Base-by-base conservation (phyloP, 805 yeast species). In the Pichia deserticola region DNA sequence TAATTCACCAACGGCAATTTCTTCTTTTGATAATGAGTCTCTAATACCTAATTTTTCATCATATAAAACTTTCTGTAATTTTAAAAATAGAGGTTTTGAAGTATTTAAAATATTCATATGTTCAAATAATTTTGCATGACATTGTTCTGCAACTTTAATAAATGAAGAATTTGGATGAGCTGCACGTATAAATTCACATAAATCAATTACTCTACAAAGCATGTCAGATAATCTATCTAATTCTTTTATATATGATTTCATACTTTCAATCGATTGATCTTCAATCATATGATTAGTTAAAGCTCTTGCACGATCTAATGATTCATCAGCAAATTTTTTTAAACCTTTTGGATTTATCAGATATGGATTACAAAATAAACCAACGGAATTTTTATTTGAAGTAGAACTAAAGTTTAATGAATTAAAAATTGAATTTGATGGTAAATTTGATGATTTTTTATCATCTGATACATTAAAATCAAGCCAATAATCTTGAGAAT, bases 31-130 rank as follows among this genome's bases (percentile, higher is more conserved):
- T n/a, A 92, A 67, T 30, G 67, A 54, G 3, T 59, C 50, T 9
- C 58, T 47, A 6, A 73, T 62, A 30, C 68, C 72, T 11, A 45
- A 36, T 5, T 45, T 36, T 1, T 64, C 60, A 41, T 67, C 68
- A 2, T 70, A 64, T 48, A 90, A 65, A 0, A 84, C 82, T n/a
- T 65, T 60, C 27, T 76, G 74, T 39, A 93, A 72, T 42, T 77
- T 79, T 43, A 70, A 65, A 60, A 82, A 88, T 32, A 93, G 71
- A 36, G 77, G 83, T 13, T 81, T 85, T 48, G 88, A 84, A 2
- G 98, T 90, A 65, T 93, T 93, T 42, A 93, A 71, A 47, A 84
- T 77, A 65, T 89, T 93, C 99, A 93, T 93, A 65, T 84, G 90
- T 60, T 89, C 95, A 65, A 84, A 92, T 86, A 92, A 79, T 54